Evolutionary conservation across 108 stramenopile genomes (phyloP).

Genomic region (Bacterosira constricta): DNA sequence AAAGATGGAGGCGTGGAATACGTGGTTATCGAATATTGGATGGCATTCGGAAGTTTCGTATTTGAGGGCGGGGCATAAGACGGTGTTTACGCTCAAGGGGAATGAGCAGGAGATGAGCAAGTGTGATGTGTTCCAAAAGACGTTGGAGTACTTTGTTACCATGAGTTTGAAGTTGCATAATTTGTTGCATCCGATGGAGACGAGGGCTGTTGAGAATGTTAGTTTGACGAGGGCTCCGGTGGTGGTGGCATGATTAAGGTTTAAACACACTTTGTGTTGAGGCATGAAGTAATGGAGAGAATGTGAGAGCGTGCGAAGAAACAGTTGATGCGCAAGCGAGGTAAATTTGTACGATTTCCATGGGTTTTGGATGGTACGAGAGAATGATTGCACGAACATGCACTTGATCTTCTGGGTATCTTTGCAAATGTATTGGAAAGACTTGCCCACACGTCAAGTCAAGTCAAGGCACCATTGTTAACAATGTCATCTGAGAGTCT

Average conservation of each 20-base stretch:
- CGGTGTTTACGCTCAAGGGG: slow-evolving; percentile 39
- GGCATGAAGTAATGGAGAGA: too few species aligned
- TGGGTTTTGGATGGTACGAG: too few species aligned
- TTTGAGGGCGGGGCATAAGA: slow-evolving; percentile 33
- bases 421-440: too few species aligned
- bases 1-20: slow-evolving; percentile 41
- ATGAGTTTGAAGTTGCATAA: slow-evolving; percentile 47
- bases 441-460: too few species aligned
- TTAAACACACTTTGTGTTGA: too few species aligned
- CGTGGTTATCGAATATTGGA: slow-evolving; percentile 30
- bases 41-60: slow-evolving; percentile 26
- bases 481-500: too few species aligned
- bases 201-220: slow-evolving; percentile 34
- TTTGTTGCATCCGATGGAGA: slow-evolving; percentile 34
- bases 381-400: too few species aligned
- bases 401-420: too few species aligned
- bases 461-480: too few species aligned
- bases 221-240: slow-evolving; percentile 41
- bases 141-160: slow-evolving; percentile 39
- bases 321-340: too few species aligned
- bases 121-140: slow-evolving; percentile 41
- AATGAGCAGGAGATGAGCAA: slow-evolving; percentile 28
- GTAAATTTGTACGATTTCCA: too few species aligned
- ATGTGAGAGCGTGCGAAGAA: too few species aligned
- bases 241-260: slow-evolving; percentile 32